Conservation (phyloP, 345 rosid species). For the Citrus maxima region DNA sequence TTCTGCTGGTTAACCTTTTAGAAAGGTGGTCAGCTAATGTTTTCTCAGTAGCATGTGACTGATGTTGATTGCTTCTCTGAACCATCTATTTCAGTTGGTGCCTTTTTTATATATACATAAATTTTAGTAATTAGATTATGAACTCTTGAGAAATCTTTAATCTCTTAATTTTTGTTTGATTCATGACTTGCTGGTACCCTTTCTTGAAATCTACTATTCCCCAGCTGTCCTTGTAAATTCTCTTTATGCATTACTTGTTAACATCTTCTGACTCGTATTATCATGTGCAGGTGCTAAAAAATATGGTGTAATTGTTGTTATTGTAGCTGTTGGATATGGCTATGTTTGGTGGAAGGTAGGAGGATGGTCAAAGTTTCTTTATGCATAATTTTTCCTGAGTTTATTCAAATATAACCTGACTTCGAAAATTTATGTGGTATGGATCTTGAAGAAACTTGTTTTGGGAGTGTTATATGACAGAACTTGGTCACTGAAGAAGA, state of each 20-base stretch:
- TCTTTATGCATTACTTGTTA: neutral
- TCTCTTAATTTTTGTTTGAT: neutral
- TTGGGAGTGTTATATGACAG: neutral
- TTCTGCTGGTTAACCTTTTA: neutral
- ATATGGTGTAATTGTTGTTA: conserved; percentile 49
- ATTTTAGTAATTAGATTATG: neutral
- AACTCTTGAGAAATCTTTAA: neutral
- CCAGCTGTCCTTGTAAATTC: neutral
- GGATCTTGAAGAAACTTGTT: neutral
- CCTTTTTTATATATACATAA: neutral
- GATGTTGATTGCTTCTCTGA: neutral
- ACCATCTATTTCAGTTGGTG: neutral
- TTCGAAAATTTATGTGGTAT: neutral
- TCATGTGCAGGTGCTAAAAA: conserved; percentile 44
- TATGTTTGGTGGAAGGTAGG: conserved; percentile 88
- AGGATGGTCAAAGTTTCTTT: neutral
- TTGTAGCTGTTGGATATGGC: conserved; percentile 62
- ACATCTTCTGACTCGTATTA: conserved; percentile 14
- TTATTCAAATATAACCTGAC: neutral
- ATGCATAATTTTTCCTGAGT: neutral
- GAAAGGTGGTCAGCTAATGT: neutral
- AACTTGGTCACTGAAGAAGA: neutral
- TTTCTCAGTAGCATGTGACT: neutral
- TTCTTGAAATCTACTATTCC: neutral
- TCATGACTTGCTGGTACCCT: neutral